Evolutionary conservation across 805 yeast genomes (phyloP), one percentile per base, ranked within the genome.

Genomic region (Saccharomycopsis babjevae): DNA sequence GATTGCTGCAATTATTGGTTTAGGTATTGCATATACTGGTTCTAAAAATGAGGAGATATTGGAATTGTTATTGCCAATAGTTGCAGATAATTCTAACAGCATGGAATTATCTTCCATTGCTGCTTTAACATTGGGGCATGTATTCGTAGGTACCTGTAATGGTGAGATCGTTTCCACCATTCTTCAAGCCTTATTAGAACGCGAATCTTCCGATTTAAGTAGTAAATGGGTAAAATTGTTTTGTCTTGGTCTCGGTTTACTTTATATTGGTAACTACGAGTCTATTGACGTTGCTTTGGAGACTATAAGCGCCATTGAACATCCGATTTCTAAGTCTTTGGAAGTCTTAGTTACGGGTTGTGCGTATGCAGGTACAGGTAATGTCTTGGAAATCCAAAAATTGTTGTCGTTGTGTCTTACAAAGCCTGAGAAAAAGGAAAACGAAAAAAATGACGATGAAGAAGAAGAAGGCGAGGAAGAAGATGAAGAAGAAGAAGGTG

Each of bases 311-410:
- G 98, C 98, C 16, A 88, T 94, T 69, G 97, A 91, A 67, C 97
- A 93, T 71, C 97, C 97, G 50, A 86, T 94, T 69, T 85, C 94
- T 32, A 85, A 88, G 67, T 88, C 96, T 55, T 83, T 92, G 70
- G 94, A 89, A 73, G 94, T 91, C 16, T 79, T 94, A 69, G 91
- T 96, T 39, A 90, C 87, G 64, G 87, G 92, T 59, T 89, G 97
- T 76, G 96, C 98, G 3, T 92, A 88, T 75, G 96, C 97, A 11
- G 99, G 98, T 65, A 90, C 98, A 46, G 99, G 99, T 67, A 94
- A 94, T 71, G 99, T 94, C 38, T 80, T 94, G 64, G 94, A 92
- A 76, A 88, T 94, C 64, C 99, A 94, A 77, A 84, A 89, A 43
- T 79, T 94, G 69, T 83, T 94, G 70, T 87, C 96, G 6, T 40